Conservation (phyloP, 78 protist species). For the Monosiga brevicollis region DNA sequence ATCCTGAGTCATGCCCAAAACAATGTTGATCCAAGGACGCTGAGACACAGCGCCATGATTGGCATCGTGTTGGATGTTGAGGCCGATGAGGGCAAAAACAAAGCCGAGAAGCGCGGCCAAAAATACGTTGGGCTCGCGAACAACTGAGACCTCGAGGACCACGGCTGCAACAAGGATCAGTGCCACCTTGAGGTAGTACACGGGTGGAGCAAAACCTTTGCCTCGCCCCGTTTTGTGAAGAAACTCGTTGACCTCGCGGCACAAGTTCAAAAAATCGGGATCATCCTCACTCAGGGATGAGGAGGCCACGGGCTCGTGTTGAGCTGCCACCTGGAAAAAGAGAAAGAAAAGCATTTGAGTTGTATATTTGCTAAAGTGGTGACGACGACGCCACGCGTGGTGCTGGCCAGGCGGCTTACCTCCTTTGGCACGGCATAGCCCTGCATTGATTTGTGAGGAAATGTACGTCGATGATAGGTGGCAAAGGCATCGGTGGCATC, state of each 20-base stretch:
- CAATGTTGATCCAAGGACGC: slow-evolving; percentile 5
- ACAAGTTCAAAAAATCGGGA: not conserved
- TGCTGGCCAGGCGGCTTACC: too few relatives aligned
- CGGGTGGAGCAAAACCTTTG: not conserved
- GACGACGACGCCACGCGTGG: too few relatives aligned
- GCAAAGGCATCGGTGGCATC: not conserved
- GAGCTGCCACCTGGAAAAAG: too few relatives aligned
- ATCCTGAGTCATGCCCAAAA: slow-evolving; percentile 24
- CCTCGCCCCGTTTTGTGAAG: not conserved
- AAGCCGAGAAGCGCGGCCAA: not conserved
- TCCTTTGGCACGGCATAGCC: not conserved
- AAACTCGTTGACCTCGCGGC: not conserved
- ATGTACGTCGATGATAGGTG: not conserved
- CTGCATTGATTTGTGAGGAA: not conserved
- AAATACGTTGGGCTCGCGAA: not conserved
- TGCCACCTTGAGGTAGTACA: not conserved
- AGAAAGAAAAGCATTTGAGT: too few relatives aligned
- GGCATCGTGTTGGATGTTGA: slow-evolving; percentile 42
- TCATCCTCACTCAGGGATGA: not conserved
- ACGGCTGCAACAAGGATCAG: not conserved
- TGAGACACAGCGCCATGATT: slow-evolving; percentile 38
- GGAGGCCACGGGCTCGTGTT: too few relatives aligned
- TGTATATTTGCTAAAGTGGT: too few relatives aligned
- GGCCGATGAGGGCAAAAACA: slow-evolving; percentile 23
- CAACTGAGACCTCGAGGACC: not conserved